Percentiles rank a stretch among this genome's conserved stretches.
These are phyloP conservation scores for Tulasnella sp. DNA, from an alignment of 768 basidiomycete species.

Conservation along the genomic window DNA sequence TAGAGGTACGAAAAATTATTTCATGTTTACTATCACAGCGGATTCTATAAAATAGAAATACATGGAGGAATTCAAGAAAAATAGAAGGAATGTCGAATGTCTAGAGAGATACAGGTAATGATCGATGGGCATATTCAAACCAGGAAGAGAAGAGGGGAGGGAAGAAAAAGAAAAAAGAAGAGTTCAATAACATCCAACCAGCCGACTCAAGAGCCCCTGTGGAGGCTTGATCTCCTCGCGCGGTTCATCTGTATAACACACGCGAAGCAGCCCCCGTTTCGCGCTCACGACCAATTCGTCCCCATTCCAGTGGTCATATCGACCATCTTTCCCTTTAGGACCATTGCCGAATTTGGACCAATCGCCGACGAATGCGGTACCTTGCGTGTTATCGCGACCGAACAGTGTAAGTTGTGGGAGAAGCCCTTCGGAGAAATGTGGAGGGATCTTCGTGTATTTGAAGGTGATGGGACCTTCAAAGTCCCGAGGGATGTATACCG, in stretches of 20 bases:
- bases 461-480: conserved; percentile 14
- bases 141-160: too few species aligned
- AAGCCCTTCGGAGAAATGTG: background rate
- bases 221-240: background rate
- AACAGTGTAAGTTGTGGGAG: too few species aligned
- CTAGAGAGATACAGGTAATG: too few species aligned
- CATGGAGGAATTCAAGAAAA: too few species aligned
- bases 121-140: too few species aligned
- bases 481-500: conserved; percentile 12
- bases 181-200: too few species aligned
- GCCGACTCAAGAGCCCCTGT: too few species aligned
- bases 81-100: too few species aligned
- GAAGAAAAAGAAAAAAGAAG: too few species aligned
- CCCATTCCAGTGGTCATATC: background rate
- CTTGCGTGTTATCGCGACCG: background rate
- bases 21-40: too few species aligned
- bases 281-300: background rate
- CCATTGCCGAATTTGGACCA: background rate
- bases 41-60: too few species aligned
- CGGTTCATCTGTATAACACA: conserved; percentile 4
- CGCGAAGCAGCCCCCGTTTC: background rate
- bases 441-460: background rate
- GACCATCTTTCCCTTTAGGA: background rate
- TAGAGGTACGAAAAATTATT: too few species aligned
- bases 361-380: conserved; percentile 11